phyloP scores from a whole-genome alignment of 257 asterid species.

The Cinchona pubescens region DNA sequence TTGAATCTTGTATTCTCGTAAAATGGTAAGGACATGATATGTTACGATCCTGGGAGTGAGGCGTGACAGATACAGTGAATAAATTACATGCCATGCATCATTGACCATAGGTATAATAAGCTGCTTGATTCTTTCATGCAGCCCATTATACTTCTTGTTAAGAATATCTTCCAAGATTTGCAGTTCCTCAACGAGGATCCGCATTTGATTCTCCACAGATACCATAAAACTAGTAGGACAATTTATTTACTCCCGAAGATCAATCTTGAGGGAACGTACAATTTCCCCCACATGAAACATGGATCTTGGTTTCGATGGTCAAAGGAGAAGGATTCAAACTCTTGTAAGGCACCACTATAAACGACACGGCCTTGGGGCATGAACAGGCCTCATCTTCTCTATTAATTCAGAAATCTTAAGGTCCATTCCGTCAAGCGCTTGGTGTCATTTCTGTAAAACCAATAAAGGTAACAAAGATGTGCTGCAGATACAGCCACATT shows the following conservation, averaged over 20 bases:
- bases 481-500: background rate
- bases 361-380: background rate
- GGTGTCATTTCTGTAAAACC: slow-evolving; percentile 2
- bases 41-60: too few species aligned
- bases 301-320: too few species aligned
- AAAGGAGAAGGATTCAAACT: background rate
- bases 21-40: too few species aligned
- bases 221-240: background rate
- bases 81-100: background rate
- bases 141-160: background rate
- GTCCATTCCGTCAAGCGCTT: background rate
- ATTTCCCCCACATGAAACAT: background rate
- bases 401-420: background rate
- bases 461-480: background rate
- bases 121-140: background rate
- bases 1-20: too few species aligned
- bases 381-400: background rate
- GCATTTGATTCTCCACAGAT: too few species aligned
- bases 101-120: background rate
- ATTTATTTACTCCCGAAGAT: background rate
- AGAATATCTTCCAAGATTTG: background rate
- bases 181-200: background rate
- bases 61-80: too few species aligned
- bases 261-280: background rate
- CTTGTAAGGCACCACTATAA: too few species aligned